phyloP scores from a whole-genome alignment of 2,329 filamentous ascomycete species.

The Nannizziopsis barbatae region DNA sequence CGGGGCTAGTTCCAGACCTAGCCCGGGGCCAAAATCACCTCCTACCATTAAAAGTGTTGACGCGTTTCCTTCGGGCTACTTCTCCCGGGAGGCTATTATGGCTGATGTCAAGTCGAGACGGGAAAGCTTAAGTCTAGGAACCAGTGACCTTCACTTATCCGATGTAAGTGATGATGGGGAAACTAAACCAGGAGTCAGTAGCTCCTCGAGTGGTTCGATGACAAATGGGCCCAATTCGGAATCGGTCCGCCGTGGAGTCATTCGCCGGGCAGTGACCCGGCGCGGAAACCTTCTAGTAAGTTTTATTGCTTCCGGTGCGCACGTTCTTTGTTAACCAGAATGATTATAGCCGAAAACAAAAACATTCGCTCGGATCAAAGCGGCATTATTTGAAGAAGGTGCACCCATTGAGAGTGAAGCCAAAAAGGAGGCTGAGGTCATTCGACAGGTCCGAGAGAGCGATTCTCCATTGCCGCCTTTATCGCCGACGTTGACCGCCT shows the following conservation, averaged over 20 bases:
- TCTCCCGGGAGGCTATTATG: conserved; percentile 41
- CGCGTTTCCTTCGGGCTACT: conserved; percentile 42
- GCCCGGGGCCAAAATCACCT: conserved; percentile 64
- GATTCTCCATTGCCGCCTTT: conserved; percentile 51
- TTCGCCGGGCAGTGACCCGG: conserved; percentile 70
- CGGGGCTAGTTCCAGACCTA: conserved; percentile 57
- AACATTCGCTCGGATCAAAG: conserved; percentile 84
- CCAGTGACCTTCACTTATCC: conserved; percentile 73
- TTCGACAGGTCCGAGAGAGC: conserved; percentile 86
- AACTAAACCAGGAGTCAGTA: conserved; percentile 26
- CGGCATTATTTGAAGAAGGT: conserved; percentile 76
- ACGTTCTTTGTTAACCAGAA: conserved; percentile 12
- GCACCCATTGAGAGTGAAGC: conserved; percentile 81
- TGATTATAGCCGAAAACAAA: conserved; percentile 77
- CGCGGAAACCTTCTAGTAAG: conserved; percentile 78
- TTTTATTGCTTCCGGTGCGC: conserved; percentile 12
- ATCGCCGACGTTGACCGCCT: conserved; percentile 39
- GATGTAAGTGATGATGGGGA: conserved; percentile 72
- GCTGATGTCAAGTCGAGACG: conserved; percentile 50
- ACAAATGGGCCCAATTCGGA: conserved; percentile 28
- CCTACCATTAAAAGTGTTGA: conserved; percentile 51
- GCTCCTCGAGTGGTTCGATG: conserved; percentile 20
- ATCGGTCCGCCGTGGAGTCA: conserved; percentile 59
- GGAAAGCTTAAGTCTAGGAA: conserved; percentile 83
- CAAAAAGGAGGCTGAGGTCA: conserved; percentile 84